Evolutionary conservation across 208 protist species (phyloP), one percentile per base, ranked within the genome.

Genomic region (Wallacemonas sp.): DNA sequence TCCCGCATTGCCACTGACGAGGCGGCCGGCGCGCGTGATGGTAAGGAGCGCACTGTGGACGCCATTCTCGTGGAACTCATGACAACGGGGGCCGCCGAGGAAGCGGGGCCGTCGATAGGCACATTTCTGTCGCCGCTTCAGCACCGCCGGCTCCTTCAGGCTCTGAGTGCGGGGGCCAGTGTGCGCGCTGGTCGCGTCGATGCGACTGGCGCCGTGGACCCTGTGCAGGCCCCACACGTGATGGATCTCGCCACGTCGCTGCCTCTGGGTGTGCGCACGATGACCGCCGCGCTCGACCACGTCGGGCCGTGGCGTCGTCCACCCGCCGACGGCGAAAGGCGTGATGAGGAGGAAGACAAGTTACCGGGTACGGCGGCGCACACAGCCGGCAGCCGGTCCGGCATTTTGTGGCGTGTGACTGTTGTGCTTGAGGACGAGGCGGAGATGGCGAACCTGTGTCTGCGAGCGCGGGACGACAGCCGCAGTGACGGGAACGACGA

Each of bases 241-340:
- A 41, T 44, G 22, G 59, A 50, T 22, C 73, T 70, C 44, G 69
- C 78, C 32, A 73, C 78, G 19, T 66, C 66, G 0, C 68, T 85
- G 30, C 78, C 78, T 12, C 54, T 85, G 26, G 78, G 74, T 15
- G 74, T 80, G 19, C 32, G 53, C 21, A 61, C 73, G 1, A 68
- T 85, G 70, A 5, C 8, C 5, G 53, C 68, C 46, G 66, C 44
- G 0, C 33, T 78, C 29, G 13, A 41, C 1, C 45, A 48, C 3
- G 48, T 71, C 39, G 55, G 58, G 48, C 54, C 21, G 34, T 66
- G 58, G 63, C 58, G n/a, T n/a, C n/a, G n/a, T n/a, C n/a, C n/a
- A n/a, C n/a, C n/a, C n/a, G n/a, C n/a, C n/a, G n/a, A n/a, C n/a
- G n/a, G n/a, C n/a, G n/a, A n/a, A n/a, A n/a, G n/a, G n/a, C n/a